Percentiles rank a stretch among this genome's conserved stretches.
Evolutionary conservation across 2,329 filamentous ascomycete species (phyloP).

Genomic region (Cercospora sesami): DNA sequence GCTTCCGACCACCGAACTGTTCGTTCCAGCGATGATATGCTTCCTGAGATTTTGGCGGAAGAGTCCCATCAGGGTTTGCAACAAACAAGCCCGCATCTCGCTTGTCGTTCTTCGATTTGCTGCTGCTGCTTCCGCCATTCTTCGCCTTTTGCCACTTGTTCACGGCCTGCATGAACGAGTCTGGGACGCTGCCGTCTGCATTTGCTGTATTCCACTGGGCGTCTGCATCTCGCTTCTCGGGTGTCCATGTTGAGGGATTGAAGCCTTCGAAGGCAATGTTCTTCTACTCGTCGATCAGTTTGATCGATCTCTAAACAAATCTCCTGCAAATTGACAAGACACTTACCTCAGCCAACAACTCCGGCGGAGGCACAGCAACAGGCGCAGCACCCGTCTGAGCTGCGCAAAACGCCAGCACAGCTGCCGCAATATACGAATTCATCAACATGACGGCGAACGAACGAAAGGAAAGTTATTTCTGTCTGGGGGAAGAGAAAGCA

Average conservation of each 20-base stretch:
- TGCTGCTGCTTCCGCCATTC: neutral
- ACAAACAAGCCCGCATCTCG: neutral
- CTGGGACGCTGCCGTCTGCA: neutral
- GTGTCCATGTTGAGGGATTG: neutral
- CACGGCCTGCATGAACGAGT: slow-evolving; percentile 7
- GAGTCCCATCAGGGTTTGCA: neutral
- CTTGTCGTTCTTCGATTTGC: neutral
- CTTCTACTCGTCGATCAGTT: neutral
- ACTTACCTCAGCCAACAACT: neutral
- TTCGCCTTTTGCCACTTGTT: neutral
- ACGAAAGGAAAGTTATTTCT: neutral
- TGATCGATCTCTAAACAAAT: too few species aligned
- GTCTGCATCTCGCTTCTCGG: neutral
- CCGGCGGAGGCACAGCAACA: neutral
- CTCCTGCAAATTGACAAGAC: neutral
- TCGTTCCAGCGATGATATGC: neutral
- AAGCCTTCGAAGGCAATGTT: neutral
- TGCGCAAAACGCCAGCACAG: slow-evolving; percentile 1
- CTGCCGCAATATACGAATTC: slow-evolving; percentile 4
- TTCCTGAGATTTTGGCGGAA: neutral
- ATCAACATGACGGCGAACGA: neutral
- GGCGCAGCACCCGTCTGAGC: neutral
- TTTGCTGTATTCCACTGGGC: neutral
- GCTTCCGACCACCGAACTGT: neutral
- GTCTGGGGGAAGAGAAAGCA: neutral